A percentile compares a stretch with the other conserved stretches of the same genome.
phyloP scores from a whole-genome alignment of 2,329 filamentous ascomycete species.

The Alternaria longipes region DNA sequence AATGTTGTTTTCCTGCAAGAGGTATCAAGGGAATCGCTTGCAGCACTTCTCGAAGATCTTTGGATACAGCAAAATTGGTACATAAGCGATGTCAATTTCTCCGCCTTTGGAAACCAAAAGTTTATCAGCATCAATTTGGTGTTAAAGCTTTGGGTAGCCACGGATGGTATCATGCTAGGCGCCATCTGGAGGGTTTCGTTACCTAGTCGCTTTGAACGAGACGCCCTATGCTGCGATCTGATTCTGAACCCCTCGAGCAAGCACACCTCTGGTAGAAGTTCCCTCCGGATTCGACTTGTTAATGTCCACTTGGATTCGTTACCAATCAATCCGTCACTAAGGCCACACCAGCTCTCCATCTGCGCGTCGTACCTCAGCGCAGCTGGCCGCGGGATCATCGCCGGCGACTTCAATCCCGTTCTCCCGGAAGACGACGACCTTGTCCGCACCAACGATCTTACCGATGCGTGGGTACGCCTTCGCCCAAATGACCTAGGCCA shows the following conservation, averaged over 20 bases:
- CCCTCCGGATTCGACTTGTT: constrained; percentile 1
- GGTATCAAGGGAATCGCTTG: constrained; percentile 1
- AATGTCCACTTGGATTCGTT: constrained; percentile 13
- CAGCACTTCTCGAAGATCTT: background rate
- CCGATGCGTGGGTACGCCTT: constrained; percentile 7
- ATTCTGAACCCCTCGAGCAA: constrained; percentile 5
- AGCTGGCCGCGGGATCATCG: constrained; percentile 7
- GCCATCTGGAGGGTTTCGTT: constrained; percentile 5
- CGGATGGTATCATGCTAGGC: background rate
- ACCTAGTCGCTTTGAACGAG: constrained; percentile 13
- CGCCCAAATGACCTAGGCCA: constrained; percentile 1
- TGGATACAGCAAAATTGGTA: constrained; percentile 13
- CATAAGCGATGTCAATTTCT: background rate
- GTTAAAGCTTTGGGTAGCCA: background rate
- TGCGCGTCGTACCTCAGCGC: constrained; percentile 1
- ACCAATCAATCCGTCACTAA: constrained; percentile 14
- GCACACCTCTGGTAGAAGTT: background rate
- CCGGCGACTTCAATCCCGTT: constrained; percentile 12
- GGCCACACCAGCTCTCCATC: constrained; percentile 5
- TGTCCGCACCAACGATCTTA: background rate
- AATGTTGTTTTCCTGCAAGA: constrained; percentile 14
- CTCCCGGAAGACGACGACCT: constrained; percentile 11
- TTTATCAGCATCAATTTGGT: constrained; percentile 10
- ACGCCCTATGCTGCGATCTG: constrained; percentile 12
- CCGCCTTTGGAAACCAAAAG: constrained; percentile 1